Evolutionary conservation across 129 eudicot species (phyloP), one percentile per base, ranked within the genome.

Genomic region (Flaveria sonorensis): DNA sequence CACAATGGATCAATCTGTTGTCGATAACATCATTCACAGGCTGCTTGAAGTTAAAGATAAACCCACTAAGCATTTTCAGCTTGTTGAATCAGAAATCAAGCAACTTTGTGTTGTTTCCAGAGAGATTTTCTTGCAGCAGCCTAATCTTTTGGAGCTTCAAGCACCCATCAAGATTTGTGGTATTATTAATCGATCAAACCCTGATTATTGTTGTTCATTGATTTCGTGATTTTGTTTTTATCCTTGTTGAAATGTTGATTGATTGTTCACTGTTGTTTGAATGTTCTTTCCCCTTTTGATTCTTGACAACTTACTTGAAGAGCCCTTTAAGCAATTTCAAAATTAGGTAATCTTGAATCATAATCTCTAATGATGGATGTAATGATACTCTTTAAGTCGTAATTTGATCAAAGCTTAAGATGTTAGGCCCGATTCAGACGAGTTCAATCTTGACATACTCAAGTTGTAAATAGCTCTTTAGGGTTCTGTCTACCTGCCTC

Each of bases 81-180:
- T 86, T 3, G 51, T 69, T 11, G 91, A 87, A 73, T 70, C 89
- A n/a, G 87, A 87, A 81, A 87, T 85, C 83, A 83, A 82, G 26
- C 89, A 85, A 28, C 86, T 87, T 36, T 87, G 92, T 50, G 32
- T 70, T 15, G 65, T 47, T 70, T 68, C 92, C 15, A 79, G 68
- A 69, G 81, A 87, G 12, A 85, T 85, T 18, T 85, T 87, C 82
- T 76, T 87, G 74, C 72, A 72, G 20, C 87, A 86, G 68, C 85
- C 87, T 53, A 80, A 57, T 73, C 79, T 86, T 1, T 77, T 86
- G 59, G 85, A 86, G 43, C 85, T 83, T 83, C 80, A 83, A 60
- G 85, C 89, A 7, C 89, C 89, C 73, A 83, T 86, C 76, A 86
- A 88, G 73, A 88, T 88, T 74, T 88, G 88, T 64, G 91, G 91